Base-by-base conservation (phyloP, 352 stramenopile genomes). In the Pythium phragmitis region DNA sequence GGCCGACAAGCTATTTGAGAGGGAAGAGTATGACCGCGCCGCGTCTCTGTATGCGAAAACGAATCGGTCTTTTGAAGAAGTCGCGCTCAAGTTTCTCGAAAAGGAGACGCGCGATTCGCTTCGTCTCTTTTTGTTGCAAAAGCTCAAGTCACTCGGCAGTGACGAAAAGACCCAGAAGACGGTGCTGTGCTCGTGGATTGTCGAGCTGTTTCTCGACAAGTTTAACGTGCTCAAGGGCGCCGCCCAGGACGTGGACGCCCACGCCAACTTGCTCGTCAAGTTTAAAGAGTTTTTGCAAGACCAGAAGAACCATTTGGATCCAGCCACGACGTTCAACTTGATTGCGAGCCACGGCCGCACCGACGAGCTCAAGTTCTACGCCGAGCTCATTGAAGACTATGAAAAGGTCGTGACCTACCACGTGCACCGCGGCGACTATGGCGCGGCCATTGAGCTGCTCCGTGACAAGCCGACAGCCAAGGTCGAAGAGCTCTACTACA, bases 381-480 rank as follows among this genome's bases (percentile, higher is more conserved):
- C 92, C 8, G 94, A 84, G 30, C 72, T 98, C 9, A 98, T 97
- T 51, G 92, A 97, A 65, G 92, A 98, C 68, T 97, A 97, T 60
- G 92, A 98, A 51, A 94, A 96, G 54, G 89, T 98, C 5, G 82
- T 98, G 46, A 96, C 88, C 39, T 96, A 96, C 61, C 91, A 98
- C 68, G 87, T 97, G 49, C 79, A 96, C 52, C 88, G 88, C 5
- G 88, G 89, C 9, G 90, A 97, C 51, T 96, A 98, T 60, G 83
- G 79, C 9, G 85, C 87, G 3, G 89, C 92, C 7, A 96, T 98
- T 52, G 87, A 96, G 39, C 64, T 97, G 43, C 76, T 98, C 28
- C 80, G 81, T 36, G 89, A 89, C 17, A 90, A 96, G 26, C 86
- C 88, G 52, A 95, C 91, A 39, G 88, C 90, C 30, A 96, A 97